phyloP scores from a whole-genome alignment of 352 stramenopile genomes.

The Saprolegnia parasitica region DNA sequence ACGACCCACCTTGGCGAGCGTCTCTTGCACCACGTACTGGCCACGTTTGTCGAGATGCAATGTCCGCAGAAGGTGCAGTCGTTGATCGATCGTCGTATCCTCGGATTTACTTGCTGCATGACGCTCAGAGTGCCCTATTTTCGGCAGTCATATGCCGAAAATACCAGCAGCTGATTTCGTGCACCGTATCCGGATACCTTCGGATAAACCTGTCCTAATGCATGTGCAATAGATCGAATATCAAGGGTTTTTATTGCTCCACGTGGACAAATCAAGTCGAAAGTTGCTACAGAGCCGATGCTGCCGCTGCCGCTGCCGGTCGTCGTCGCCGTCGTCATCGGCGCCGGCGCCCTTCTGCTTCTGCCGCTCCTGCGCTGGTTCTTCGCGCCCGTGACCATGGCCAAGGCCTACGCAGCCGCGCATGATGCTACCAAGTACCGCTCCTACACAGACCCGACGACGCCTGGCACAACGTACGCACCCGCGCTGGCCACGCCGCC shows the following conservation, averaged over 20 bases:
- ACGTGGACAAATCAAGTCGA: not conserved
- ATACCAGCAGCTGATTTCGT: no score
- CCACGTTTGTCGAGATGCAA: no score
- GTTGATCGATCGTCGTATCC: no score
- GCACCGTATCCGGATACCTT: no score
- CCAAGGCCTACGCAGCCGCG: constrained; percentile 44
- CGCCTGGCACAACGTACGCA: constrained; percentile 38
- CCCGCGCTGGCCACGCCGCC: not conserved
- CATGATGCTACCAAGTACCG: constrained; percentile 51
- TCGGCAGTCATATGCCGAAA: no score
- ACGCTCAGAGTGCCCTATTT: no score
- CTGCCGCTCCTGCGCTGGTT: constrained; percentile 58
- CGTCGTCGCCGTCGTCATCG: constrained; percentile 26
- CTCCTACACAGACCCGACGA: constrained; percentile 51
- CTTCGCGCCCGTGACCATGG: constrained; percentile 47
- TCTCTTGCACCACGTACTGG: no score
- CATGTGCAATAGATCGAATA: not conserved
- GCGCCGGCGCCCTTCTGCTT: constrained; percentile 36
- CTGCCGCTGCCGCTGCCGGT: not conserved
- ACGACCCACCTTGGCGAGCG: no score
- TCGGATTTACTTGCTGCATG: no score
- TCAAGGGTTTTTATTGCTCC: not conserved
- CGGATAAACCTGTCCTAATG: not conserved
- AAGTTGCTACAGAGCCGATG: not conserved
- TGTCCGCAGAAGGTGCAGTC: no score